A percentile compares a stretch with the other conserved stretches of the same genome.
phyloP scores from a whole-genome alignment of 805 yeast species.

The Kodamaea laetipori region DNA sequence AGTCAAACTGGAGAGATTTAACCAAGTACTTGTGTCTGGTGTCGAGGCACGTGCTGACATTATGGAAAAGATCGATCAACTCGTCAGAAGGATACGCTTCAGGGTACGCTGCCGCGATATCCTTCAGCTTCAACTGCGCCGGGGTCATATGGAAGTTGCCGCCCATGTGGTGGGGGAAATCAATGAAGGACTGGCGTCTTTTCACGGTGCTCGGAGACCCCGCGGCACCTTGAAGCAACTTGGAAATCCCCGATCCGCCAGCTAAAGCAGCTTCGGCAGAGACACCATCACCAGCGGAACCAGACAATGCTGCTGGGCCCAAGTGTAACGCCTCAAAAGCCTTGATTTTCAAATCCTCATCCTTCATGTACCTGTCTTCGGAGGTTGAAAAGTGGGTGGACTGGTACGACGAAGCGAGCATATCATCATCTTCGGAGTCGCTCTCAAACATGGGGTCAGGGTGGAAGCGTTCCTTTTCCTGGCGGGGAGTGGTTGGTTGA shows the following conservation, averaged over 20 bases:
- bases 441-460: constrained; percentile 12
- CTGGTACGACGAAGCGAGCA: constrained; percentile 32
- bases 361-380: constrained; percentile 64
- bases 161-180: constrained; percentile 30
- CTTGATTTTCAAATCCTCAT: constrained; percentile 64
- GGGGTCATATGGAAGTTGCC: constrained; percentile 12
- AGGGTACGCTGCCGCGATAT: constrained; percentile 27
- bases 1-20: constrained; percentile 65
- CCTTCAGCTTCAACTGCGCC: constrained; percentile 12
- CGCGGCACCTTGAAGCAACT: constrained; percentile 1
- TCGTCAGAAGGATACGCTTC: constrained; percentile 69
- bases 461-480: neutral
- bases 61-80: constrained; percentile 59
- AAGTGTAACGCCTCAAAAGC: constrained; percentile 54
- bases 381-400: constrained; percentile 64
- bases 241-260: constrained; percentile 35
- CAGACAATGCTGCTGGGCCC: constrained; percentile 1
- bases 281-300: constrained; percentile 13
- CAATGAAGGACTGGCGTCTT: constrained; percentile 43
- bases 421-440: constrained; percentile 25
- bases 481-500: neutral
- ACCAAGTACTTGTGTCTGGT: constrained; percentile 75
- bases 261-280: constrained; percentile 39
- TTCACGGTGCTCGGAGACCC: constrained; percentile 13
- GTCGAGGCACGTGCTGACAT: constrained; percentile 66